Evolutionary conservation across 1,284 basidiomycete genomes (phyloP), one percentile per base, ranked within the genome.

Genomic region (Agroathelia rolfsii): DNA sequence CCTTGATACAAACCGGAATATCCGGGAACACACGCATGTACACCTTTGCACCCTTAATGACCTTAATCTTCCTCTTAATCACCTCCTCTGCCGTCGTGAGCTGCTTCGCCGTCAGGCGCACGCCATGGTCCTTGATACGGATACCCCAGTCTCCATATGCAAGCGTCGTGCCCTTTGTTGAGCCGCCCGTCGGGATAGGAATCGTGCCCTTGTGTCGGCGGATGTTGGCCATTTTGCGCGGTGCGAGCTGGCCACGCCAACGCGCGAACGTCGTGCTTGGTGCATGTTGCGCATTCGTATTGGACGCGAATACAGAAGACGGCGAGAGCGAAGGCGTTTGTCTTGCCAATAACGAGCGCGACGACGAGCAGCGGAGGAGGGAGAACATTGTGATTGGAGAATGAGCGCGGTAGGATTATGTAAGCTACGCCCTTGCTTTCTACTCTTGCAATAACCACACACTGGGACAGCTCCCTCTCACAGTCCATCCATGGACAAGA

Each of bases 1-100:
- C 86, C 76, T 98, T 97, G 37, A 97, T 82, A 63, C 93, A 96
- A 37, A 98, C 90, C 3, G 94, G 92, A 36, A 96, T 79, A 61
- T 97, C 90, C 3, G 94, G 94, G 62, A 97, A 98, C 16, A 97
- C 82, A 16, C 93, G 71, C 56, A 96, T 53, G 56, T 76, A 92
- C 20, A 92, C 75, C 59, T 94, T 84, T 20, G 78, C 73, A 4
- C 93, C 93, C 53, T 96, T 96, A 38, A 97, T 69, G 8, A 78
- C 60, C 59, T 95, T 97, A 40, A 97, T 70, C 53, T 92, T 93
- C 46, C 88, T 72, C 66, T 87, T 84, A 39, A 98, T 76, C 24
- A 89, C 83, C 31, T 88, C 87, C 58, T 92, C 82, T 1, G 83
- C 87, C 0, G 84, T 78, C 30, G 76, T 72, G 11, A 98, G 74